Conservation (phyloP, 306 rosid genomes). For the Malus sieversii region DNA sequence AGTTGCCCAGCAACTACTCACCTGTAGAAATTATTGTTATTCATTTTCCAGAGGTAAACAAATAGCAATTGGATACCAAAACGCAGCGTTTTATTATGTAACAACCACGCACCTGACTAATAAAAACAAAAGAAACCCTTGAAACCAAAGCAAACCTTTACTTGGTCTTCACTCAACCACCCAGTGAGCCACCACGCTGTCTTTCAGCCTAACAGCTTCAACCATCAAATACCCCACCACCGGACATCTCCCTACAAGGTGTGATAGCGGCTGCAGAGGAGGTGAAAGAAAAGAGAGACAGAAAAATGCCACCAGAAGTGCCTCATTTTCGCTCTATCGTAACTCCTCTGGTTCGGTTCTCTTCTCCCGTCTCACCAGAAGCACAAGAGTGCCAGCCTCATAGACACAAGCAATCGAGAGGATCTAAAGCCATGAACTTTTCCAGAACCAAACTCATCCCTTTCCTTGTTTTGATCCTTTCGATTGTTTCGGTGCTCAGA, state of each 20-base stretch:
- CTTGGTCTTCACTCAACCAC: slow-evolving; percentile 61
- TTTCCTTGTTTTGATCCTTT: slow-evolving; percentile 51
- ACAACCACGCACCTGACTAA: slow-evolving; percentile 2
- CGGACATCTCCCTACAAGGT: slow-evolving; percentile 3
- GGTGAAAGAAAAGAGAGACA: slow-evolving; percentile 18
- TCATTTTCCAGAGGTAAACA: background rate
- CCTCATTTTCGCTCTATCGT: slow-evolving; percentile 37
- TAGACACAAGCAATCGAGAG: slow-evolving; percentile 23
- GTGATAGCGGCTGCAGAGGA: slow-evolving; percentile 21
- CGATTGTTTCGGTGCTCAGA: slow-evolving; percentile 50
- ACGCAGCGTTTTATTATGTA: slow-evolving; percentile 36
- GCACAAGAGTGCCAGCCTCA: slow-evolving; percentile 26
- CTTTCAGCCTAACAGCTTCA: slow-evolving; percentile 20
- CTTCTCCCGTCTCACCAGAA: slow-evolving; percentile 26
- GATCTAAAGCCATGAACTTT: slow-evolving; percentile 45
- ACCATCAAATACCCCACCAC: slow-evolving; percentile 23
- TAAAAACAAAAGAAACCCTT: slow-evolving; percentile 33
- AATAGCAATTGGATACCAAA: slow-evolving; percentile 1
- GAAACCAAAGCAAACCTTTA: slow-evolving; percentile 55
- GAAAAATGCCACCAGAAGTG: slow-evolving; percentile 63
- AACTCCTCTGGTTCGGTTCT: slow-evolving; percentile 36
- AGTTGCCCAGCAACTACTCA: slow-evolving; percentile 38
- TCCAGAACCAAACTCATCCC: slow-evolving; percentile 60
- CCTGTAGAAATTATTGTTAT: background rate
- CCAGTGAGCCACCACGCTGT: background rate